Evolutionary conservation across 768 basidiomycete species (phyloP).

Genomic region (Leucocoprinus sp.): DNA sequence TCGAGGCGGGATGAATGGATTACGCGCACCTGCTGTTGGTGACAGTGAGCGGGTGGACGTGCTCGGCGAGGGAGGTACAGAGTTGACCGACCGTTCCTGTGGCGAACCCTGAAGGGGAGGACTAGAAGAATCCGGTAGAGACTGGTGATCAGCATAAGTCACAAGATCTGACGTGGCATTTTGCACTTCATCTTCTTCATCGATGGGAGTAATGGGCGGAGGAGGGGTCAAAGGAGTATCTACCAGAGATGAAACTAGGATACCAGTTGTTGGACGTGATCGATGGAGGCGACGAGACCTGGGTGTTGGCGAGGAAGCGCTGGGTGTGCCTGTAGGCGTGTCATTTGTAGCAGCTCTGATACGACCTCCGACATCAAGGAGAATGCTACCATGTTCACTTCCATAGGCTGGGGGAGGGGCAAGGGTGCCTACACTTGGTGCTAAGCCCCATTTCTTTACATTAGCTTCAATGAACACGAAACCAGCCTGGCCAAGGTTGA

Average conservation of each 20-base stretch:
- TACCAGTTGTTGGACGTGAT: slow-evolving; percentile 37
- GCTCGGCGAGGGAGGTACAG: slow-evolving; percentile 30
- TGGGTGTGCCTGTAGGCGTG: slow-evolving; percentile 33
- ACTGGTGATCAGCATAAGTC: slow-evolving; percentile 9
- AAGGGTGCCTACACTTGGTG: slow-evolving; percentile 93
- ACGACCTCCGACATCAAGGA: slow-evolving; percentile 82
- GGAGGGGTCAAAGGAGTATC: slow-evolving; percentile 42
- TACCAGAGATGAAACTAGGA: slow-evolving; percentile 47
- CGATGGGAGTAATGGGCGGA: slow-evolving; percentile 73
- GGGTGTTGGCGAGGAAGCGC: slow-evolving; percentile 39
- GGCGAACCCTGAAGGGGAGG: slow-evolving; percentile 21
- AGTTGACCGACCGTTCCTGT: slow-evolving; percentile 7
- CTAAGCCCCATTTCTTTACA: slow-evolving; percentile 99
- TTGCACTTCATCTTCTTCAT: slow-evolving; percentile 39
- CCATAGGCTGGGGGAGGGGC: slow-evolving; percentile 98
- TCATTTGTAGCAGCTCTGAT: slow-evolving; percentile 30
- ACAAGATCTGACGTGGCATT: slow-evolving; percentile 20
- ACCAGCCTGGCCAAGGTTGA: slow-evolving; percentile 95
- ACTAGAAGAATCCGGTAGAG: slow-evolving; percentile 5
- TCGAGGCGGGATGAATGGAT: slow-evolving; percentile 70
- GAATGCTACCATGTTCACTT: slow-evolving; percentile 91
- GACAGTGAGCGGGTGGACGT: slow-evolving; percentile 52
- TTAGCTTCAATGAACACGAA: slow-evolving; percentile 99
- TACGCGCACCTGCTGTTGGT: slow-evolving; percentile 74
- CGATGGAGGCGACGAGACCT: slow-evolving; percentile 54